These are phyloP conservation scores for Xylaria sp. DNA, from an alignment of 2,329 filamentous ascomycete species.

Conservation along the genomic window DNA sequence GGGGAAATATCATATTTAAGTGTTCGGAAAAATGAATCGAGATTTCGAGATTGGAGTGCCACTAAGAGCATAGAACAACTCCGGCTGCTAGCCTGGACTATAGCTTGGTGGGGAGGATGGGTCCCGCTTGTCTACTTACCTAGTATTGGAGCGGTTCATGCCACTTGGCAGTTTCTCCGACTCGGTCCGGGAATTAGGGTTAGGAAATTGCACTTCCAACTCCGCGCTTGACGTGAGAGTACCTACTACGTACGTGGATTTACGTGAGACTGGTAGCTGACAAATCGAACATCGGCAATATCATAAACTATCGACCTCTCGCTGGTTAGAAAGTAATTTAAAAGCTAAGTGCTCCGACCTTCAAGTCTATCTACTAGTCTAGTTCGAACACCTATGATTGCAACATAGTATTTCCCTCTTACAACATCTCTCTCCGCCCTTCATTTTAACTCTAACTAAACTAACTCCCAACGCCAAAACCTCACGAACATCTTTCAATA, in stretches of 20 bases:
- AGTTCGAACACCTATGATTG: slow-evolving; percentile 21
- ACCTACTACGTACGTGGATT: no score
- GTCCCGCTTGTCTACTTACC: not conserved
- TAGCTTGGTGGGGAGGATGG: not conserved
- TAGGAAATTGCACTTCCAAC: not conserved
- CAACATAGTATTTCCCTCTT: slow-evolving; percentile 28
- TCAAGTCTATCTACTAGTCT: not conserved
- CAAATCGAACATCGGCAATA: slow-evolving; percentile 13
- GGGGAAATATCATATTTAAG: no score
- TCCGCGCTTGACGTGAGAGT: not conserved
- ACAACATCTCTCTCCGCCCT: slow-evolving; percentile 16
- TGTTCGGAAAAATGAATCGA: no score
- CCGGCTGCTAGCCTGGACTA: slow-evolving; percentile 2
- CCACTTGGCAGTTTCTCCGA: not conserved
- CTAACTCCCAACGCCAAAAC: not conserved
- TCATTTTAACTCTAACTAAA: not conserved
- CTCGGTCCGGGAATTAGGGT: not conserved
- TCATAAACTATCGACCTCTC: not conserved
- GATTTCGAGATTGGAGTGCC: not conserved
- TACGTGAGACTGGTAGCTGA: slow-evolving; percentile 12
- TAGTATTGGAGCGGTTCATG: not conserved
- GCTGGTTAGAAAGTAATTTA: not conserved
- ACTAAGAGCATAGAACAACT: not conserved
- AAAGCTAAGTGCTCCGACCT: slow-evolving; percentile 8
- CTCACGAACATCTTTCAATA: slow-evolving; percentile 39